phyloP scores from a whole-genome alignment of 2,329 filamentous ascomycete species.

The Zopfia rhizophila region DNA sequence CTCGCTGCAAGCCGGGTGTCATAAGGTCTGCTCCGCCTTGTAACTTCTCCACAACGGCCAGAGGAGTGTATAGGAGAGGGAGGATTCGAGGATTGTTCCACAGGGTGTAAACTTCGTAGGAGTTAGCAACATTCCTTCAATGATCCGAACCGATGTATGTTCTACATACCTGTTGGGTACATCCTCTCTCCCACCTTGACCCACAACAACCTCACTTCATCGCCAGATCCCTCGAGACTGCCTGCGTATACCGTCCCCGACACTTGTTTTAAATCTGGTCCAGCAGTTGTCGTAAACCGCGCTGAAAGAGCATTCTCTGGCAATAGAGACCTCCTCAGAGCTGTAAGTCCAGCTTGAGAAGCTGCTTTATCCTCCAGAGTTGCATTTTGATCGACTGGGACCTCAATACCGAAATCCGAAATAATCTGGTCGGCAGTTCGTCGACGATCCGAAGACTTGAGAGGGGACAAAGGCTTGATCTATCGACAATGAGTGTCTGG shows the following conservation, averaged over 20 bases:
- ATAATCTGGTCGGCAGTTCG: conserved; percentile 76
- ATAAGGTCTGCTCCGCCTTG: conserved; percentile 74
- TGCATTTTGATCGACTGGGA: conserved; percentile 52
- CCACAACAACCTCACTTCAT: conserved; percentile 71
- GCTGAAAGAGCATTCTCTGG: conserved; percentile 72
- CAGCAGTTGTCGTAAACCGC: conserved; percentile 72
- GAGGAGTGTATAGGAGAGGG: conserved; percentile 71
- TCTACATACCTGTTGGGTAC: conserved; percentile 57
- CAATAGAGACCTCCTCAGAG: conserved; percentile 68
- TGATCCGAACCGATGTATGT: background rate
- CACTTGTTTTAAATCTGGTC: conserved; percentile 69
- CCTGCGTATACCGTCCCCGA: conserved; percentile 74
- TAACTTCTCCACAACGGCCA: conserved; percentile 70
- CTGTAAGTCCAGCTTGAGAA: conserved; percentile 58
- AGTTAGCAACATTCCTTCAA: conserved; percentile 19
- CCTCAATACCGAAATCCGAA: conserved; percentile 65
- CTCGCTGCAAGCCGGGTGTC: conserved; percentile 73
- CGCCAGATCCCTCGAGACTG: conserved; percentile 60
- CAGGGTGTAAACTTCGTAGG: conserved; percentile 67
- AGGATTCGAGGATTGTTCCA: conserved; percentile 72
- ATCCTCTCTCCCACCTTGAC: conserved; percentile 69
- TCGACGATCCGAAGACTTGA: conserved; percentile 74
- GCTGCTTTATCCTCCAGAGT: conserved; percentile 56
- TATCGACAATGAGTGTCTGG: conserved; percentile 39
- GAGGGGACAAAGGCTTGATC: conserved; percentile 73